These are phyloP conservation scores for Isoetes taiwanensis DNA, from an alignment of 75 land plant genomes.

Conservation along the genomic window DNA sequence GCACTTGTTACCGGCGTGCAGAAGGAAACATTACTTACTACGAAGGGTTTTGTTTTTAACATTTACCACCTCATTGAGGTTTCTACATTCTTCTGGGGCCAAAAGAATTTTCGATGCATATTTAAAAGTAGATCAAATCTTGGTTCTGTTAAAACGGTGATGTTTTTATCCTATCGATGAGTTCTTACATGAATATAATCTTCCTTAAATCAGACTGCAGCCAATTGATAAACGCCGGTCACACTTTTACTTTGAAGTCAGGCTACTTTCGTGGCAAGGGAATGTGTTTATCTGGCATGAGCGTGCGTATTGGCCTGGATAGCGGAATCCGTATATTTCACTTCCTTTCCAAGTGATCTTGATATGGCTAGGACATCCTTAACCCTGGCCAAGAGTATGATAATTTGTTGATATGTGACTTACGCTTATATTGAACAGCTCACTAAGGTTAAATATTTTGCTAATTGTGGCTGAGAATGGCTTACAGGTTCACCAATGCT, in stretches of 20 bases:
- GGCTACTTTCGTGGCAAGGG: constrained; percentile 15
- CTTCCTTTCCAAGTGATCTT: constrained; percentile 18
- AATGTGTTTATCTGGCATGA: constrained; percentile 23
- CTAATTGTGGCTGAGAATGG: constrained; percentile 19
- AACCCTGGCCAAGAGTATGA: constrained; percentile 26
- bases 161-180: no score
- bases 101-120: no score
- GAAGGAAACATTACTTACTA: constrained; percentile 19
- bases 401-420: no score
- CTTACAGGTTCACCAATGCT: constrained; percentile 30
- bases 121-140: no score
- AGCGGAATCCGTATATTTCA: constrained; percentile 29
- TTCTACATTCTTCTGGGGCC: no score
- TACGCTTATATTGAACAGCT: no score
- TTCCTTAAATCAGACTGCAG: constrained; percentile 32
- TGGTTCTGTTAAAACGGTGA: no score
- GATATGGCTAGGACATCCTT: constrained; percentile 20
- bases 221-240: constrained; percentile 11
- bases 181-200: no score
- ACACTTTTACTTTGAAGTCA: constrained; percentile 11
- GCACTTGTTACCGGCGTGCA: constrained; percentile 23
- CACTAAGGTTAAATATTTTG: no score
- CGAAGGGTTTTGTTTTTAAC: constrained; percentile 10
- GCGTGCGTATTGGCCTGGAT: constrained; percentile 12
- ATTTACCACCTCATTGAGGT: neutral